Conservation (phyloP, 805 yeast genomes). For the Starmerella potacharoeniae region DNA sequence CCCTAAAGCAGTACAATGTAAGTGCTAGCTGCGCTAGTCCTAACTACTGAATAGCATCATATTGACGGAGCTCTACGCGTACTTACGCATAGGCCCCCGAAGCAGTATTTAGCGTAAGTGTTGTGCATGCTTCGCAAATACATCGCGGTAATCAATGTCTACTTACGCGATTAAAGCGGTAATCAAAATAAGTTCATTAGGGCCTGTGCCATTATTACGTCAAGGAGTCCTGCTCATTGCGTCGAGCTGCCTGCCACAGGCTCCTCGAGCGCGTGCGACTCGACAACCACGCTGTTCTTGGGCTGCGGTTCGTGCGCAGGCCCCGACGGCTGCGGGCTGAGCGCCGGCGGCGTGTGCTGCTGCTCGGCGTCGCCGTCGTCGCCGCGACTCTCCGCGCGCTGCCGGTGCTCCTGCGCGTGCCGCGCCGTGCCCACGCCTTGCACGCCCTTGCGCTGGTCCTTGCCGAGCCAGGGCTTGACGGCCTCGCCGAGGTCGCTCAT, state of each 20-base stretch:
- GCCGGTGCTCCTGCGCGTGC: slow-evolving; percentile 1
- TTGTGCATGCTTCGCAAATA: no score
- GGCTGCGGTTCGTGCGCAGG: background rate
- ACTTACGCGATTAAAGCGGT: no score
- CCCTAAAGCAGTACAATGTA: no score
- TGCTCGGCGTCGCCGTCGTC: background rate
- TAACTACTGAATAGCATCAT: no score
- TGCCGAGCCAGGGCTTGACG: slow-evolving; percentile 35
- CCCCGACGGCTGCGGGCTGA: background rate
- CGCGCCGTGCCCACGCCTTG: slow-evolving; percentile 29
- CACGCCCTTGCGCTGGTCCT: slow-evolving; percentile 27
- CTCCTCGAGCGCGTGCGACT: background rate
- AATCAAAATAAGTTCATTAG: no score
- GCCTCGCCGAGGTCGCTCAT: slow-evolving; percentile 32
- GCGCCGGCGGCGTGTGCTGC: background rate
- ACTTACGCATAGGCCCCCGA: no score
- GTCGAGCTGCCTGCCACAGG: background rate
- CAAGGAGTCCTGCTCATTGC: no score
- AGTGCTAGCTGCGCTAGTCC: no score
- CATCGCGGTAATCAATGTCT: no score
- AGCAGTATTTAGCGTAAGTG: no score
- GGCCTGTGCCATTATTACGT: no score
- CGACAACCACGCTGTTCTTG: background rate
- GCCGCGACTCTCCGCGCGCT: background rate
- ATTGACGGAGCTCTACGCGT: no score